Percentiles rank a stretch among this genome's conserved stretches.
These are phyloP conservation scores for Aspergillus heteromorphus DNA, from an alignment of 495 filamentous ascomycete genomes.

Conservation along the genomic window DNA sequence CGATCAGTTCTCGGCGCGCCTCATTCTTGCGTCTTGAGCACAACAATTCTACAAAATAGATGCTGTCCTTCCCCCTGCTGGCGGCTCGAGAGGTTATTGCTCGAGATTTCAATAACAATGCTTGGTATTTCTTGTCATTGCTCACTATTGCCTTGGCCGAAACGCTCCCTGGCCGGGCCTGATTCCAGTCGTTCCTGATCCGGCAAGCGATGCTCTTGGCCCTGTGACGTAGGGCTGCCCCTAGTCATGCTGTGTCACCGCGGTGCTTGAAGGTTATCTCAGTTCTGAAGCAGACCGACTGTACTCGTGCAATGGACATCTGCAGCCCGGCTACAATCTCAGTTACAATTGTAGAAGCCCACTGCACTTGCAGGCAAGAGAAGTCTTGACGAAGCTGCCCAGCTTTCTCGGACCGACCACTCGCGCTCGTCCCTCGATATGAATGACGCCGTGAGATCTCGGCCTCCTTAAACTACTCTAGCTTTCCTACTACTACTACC, in stretches of 20 bases:
- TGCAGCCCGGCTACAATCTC: neutral
- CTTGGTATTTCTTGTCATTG: slow-evolving; percentile 8
- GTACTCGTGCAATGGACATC: neutral
- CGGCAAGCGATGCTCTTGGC: slow-evolving; percentile 10
- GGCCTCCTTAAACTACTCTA: no score
- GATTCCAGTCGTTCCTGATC: neutral
- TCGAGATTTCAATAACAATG: slow-evolving; percentile 3
- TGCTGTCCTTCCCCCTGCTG: neutral
- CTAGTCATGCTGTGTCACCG: neutral
- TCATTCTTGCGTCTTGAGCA: neutral
- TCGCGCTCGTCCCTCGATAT: neutral
- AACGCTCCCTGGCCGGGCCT: slow-evolving; percentile 1
- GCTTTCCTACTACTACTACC: no score
- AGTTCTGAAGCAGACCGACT: neutral
- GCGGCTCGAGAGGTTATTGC: neutral
- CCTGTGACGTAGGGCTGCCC: slow-evolving; percentile 12
- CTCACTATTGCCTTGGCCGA: slow-evolving; percentile 7
- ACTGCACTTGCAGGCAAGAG: slow-evolving; percentile 7
- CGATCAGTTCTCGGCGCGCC: neutral
- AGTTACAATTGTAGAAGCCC: neutral
- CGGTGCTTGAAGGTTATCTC: neutral
- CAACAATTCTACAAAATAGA: neutral
- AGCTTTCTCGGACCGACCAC: neutral
- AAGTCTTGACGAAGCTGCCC: slow-evolving; percentile 1
- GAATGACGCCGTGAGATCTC: no score